Percentiles rank a stretch among this genome's conserved stretches.
Conservation (phyloP, 2,329 filamentous ascomycete species). For the Phyllosticta citribraziliensis region DNA sequence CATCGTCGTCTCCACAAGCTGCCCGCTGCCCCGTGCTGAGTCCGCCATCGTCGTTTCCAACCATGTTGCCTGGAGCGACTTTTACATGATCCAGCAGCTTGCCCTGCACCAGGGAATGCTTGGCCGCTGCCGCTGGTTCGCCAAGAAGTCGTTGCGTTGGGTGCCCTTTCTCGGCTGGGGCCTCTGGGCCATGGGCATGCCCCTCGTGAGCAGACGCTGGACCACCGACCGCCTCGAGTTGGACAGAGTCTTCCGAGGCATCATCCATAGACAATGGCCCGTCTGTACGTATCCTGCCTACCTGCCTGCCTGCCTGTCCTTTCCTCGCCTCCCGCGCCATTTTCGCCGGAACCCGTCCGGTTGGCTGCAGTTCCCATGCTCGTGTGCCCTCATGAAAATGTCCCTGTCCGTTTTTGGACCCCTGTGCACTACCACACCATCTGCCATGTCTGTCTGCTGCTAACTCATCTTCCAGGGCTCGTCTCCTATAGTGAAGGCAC, state of each 20-base stretch:
- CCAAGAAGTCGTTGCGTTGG: constrained; percentile 49
- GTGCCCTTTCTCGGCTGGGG: constrained; percentile 56
- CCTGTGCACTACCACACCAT: neutral
- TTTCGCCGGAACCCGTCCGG: neutral
- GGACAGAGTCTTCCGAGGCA: constrained; percentile 46
- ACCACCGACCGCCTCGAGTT: constrained; percentile 47
- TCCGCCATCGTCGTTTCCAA: constrained; percentile 52
- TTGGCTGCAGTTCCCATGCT: neutral
- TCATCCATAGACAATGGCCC: constrained; percentile 43
- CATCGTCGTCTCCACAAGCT: constrained; percentile 37
- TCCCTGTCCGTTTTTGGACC: neutral
- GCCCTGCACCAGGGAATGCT: constrained; percentile 48
- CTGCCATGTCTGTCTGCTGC: neutral
- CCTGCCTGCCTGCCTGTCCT: no score
- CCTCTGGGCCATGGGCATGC: constrained; percentile 56
- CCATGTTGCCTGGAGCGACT: constrained; percentile 53
- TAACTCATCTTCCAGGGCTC: constrained; percentile 39
- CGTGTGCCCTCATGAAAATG: neutral
- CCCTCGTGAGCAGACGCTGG: constrained; percentile 52
- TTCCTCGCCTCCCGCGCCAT: constrained; percentile 1
- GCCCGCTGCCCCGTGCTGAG: constrained; percentile 40
- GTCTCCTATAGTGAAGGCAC: constrained; percentile 57
- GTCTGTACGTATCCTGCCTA: constrained; percentile 41
- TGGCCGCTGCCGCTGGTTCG: constrained; percentile 52
- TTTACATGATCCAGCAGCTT: constrained; percentile 54